Evolutionary conservation across 2,329 filamentous ascomycete species (phyloP), one percentile per base, ranked within the genome.

Genomic region (Chrysoporthe deuterocubensis): DNA sequence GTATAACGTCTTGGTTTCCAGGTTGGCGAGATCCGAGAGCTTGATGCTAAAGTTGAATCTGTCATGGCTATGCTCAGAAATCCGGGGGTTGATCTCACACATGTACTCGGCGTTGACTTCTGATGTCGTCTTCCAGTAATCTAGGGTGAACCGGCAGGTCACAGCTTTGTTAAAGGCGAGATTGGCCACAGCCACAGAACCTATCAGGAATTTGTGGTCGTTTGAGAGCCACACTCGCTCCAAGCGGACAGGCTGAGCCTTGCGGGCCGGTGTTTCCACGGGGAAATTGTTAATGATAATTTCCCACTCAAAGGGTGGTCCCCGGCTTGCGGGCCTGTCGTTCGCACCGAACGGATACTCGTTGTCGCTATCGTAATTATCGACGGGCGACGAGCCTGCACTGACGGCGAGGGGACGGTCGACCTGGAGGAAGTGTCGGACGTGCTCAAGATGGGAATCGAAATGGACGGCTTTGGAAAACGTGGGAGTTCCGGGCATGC

Each of bases 391-490:
- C 0, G 95, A 95, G 18, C 93, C 91, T 64, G 94, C 94, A 78
- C 95, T 98, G 77, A 99, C 96, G 62, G 96, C 96, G n/a, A 97
- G 89, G 1, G 96, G 96, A 67, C 93, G 89, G 76, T 99, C 96
- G 7, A 97, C 90, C 76, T 97, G 93, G 32, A 97, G 83, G 78
- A 99, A 99, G 77, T 98, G 96, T 43, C 96, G 89, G 50, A 98
- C 95, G 74, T 98, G 95, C 80, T 98, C 96, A 50, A 98, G 88
- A 76, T 97, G 93, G 37, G 95, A 93, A 80, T 98, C 96, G 77
- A 99, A 99, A 80, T 99, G 96, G n/a, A 99, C 96, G 14, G 92
- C 94, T 79, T 99, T 99, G 73, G 91, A 92, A 77, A 95, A 98
- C 9, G 95, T 96, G 0, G 96, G 96, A 0, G 96, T 99, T 65